These are phyloP conservation scores for Hypoxylon perforatum DNA, from an alignment of 495 filamentous ascomycete species.

Conservation along the genomic window DNA sequence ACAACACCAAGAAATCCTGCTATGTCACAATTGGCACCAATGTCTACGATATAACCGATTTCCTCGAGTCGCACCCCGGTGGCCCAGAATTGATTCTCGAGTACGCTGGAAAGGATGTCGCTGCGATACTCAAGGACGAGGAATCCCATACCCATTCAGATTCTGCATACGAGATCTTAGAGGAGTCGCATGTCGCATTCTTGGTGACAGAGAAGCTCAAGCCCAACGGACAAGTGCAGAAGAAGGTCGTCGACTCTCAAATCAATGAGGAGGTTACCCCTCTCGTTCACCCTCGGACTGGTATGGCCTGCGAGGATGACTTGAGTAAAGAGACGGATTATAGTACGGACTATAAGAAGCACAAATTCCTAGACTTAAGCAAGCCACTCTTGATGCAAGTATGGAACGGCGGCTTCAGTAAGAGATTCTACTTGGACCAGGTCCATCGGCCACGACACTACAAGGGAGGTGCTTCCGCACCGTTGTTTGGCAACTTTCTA, in stretches of 20 bases:
- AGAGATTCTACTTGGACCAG: slow-evolving; percentile 95
- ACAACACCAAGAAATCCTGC: slow-evolving; percentile 85
- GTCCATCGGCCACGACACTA: slow-evolving; percentile 96
- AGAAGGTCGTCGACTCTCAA: slow-evolving; percentile 31
- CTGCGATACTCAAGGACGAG: slow-evolving; percentile 83
- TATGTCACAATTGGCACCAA: slow-evolving; percentile 90
- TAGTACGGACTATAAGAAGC: slow-evolving; percentile 76
- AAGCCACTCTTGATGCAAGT: slow-evolving; percentile 89
- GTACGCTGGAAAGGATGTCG: slow-evolving; percentile 89
- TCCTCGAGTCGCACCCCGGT: slow-evolving; percentile 89
- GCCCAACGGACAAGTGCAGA: slow-evolving; percentile 38
- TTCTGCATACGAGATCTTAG: slow-evolving; percentile 91
- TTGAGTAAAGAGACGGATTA: slow-evolving; percentile 86
- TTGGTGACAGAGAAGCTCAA: slow-evolving; percentile 63
- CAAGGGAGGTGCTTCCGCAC: slow-evolving; percentile 89
- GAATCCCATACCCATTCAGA: slow-evolving; percentile 87
- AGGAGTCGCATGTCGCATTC: slow-evolving; percentile 82
- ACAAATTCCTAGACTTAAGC: slow-evolving; percentile 94
- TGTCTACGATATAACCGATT: slow-evolving; percentile 94
- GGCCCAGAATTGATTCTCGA: slow-evolving; percentile 89
- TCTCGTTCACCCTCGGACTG: slow-evolving; percentile 75
- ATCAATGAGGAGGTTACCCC: slow-evolving; percentile 49
- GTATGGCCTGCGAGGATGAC: slow-evolving; percentile 87
- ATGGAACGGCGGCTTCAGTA: slow-evolving; percentile 87
- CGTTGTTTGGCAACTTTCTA: slow-evolving; percentile 96